These are phyloP conservation scores for Vigna reflexopilosa DNA, from an alignment of 306 rosid species.

Conservation along the genomic window DNA sequence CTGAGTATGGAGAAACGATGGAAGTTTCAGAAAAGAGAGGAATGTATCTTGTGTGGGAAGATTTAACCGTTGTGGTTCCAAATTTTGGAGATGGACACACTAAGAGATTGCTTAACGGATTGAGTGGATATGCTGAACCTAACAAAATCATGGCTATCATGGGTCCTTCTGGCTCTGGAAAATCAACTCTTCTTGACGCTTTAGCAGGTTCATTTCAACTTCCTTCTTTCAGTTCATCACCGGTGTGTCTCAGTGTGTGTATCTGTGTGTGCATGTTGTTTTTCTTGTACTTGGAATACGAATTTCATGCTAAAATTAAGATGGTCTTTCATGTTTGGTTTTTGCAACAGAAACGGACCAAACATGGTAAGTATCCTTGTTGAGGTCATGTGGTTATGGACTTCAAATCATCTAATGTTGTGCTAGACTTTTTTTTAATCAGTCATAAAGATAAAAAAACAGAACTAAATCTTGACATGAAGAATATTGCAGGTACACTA, in stretches of 20 bases:
- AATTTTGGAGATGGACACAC: slow-evolving; percentile 71
- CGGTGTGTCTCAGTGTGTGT: too few relatives aligned
- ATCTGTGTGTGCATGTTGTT: background rate
- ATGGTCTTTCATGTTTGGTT: too few relatives aligned
- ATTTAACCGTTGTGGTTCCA: slow-evolving; percentile 74
- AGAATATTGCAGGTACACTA: too few relatives aligned
- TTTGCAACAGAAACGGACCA: too few relatives aligned
- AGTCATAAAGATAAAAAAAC: too few relatives aligned
- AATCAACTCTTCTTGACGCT: slow-evolving; percentile 94
- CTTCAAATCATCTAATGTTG: too few relatives aligned
- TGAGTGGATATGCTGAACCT: slow-evolving; percentile 85
- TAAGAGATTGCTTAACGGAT: slow-evolving; percentile 75
- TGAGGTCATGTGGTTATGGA: too few relatives aligned
- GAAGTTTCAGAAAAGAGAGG: slow-evolving; percentile 38
- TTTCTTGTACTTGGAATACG: background rate
- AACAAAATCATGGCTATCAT: slow-evolving; percentile 88
- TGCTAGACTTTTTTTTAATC: too few relatives aligned
- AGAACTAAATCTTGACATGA: too few relatives aligned
- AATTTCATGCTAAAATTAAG: too few relatives aligned
- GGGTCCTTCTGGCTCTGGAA: slow-evolving; percentile 99
- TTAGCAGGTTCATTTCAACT: slow-evolving; percentile 62
- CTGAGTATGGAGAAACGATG: background rate
- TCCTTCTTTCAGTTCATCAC: too few relatives aligned
- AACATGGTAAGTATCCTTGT: too few relatives aligned
- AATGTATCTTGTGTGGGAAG: slow-evolving; percentile 87